Evolutionary conservation across 1,284 basidiomycete species (phyloP).

Genomic region (Ustilago loliicola): DNA sequence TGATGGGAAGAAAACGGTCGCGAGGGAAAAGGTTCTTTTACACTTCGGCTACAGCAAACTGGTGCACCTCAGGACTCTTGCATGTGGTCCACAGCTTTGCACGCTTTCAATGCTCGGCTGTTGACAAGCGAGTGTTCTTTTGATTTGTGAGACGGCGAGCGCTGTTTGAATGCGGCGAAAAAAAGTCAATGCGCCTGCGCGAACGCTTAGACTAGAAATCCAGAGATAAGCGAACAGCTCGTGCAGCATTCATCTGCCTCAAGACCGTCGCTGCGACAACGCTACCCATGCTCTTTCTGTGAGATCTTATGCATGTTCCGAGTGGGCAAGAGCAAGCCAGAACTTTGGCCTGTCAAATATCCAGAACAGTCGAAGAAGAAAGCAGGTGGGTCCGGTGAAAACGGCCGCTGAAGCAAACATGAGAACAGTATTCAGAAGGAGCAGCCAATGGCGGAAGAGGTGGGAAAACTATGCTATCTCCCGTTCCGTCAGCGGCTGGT

Average conservation of each 20-base stretch:
- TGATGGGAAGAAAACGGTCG: not conserved
- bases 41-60: not conserved
- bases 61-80: not conserved
- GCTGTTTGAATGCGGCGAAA: conserved; percentile 7
- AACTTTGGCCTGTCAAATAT: not conserved
- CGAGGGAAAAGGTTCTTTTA: conserved; percentile 6
- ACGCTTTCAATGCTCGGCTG: not conserved
- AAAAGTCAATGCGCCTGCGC: conserved; percentile 4
- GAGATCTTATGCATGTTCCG: conserved; percentile 1
- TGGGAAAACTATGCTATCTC: conserved; percentile 11
- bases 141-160: conserved; percentile 1
- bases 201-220: not conserved
- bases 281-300: not conserved
- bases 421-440: not conserved
- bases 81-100: not conserved
- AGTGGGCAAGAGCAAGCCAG: not conserved
- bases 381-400: not conserved
- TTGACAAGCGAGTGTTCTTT: conserved; percentile 1
- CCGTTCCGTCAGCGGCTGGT: not conserved
- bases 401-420: not conserved
- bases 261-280: not conserved
- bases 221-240: conserved; percentile 8
- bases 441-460: conserved; percentile 6
- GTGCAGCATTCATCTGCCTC: not conserved
- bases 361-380: not conserved